These are phyloP conservation scores for Starmerella tilneyi DNA, from an alignment of 805 yeast genomes.

Conservation along the genomic window DNA sequence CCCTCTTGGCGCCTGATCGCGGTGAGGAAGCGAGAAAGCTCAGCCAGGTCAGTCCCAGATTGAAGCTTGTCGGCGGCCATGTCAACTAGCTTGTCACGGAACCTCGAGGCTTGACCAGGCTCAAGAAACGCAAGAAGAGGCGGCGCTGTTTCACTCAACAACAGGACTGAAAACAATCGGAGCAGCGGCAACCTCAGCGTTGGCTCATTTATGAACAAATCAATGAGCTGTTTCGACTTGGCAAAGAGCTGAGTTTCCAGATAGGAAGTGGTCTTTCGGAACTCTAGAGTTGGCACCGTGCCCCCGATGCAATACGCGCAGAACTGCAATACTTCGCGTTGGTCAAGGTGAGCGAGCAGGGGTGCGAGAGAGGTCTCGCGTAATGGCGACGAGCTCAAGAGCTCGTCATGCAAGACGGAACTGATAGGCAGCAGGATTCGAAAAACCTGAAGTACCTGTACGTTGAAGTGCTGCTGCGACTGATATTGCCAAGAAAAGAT, in stretches of 20 bases:
- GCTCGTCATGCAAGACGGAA: slow-evolving; percentile 30
- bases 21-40: slow-evolving; percentile 14
- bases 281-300: not conserved
- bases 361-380: slow-evolving; percentile 27
- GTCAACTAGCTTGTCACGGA: slow-evolving; percentile 48
- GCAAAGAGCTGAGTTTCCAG: slow-evolving; percentile 54
- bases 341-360: slow-evolving; percentile 47
- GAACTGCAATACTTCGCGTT: slow-evolving; percentile 42
- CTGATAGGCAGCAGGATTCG: slow-evolving; percentile 31
- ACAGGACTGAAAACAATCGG: slow-evolving; percentile 30
- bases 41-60: slow-evolving; percentile 11
- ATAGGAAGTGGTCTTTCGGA: slow-evolving; percentile 34
- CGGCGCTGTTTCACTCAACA: slow-evolving; percentile 43
- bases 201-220: slow-evolving; percentile 44
- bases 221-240: slow-evolving; percentile 47
- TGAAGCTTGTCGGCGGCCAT: slow-evolving; percentile 47
- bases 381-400: slow-evolving; percentile 26
- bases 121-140: slow-evolving; percentile 77
- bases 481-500: slow-evolving; percentile 11
- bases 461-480: slow-evolving; percentile 5
- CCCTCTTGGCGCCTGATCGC: slow-evolving; percentile 32
- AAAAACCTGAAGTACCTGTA: slow-evolving; percentile 17
- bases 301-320: slow-evolving; percentile 45
- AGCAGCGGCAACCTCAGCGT: slow-evolving; percentile 44
- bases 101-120: slow-evolving; percentile 45